phyloP scores from a whole-genome alignment of 768 basidiomycete genomes.

The Calocybe gangraenosa region DNA sequence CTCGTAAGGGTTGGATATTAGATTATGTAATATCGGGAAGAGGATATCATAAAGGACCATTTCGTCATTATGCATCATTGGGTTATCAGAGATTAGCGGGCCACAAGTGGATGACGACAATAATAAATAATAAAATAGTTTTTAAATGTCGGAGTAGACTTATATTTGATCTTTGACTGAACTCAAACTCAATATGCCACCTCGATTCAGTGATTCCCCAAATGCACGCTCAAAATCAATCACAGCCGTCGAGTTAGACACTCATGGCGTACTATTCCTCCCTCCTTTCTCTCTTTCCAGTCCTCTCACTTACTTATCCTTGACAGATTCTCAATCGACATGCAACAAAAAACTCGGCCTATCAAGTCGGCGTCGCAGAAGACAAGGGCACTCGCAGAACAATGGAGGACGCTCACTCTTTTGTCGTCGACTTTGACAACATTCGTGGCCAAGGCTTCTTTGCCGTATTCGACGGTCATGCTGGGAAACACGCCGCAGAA shows the following conservation, averaged over 20 bases:
- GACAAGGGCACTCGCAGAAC: conserved; percentile 87
- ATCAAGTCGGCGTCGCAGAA: conserved; percentile 71
- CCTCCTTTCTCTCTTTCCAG: background rate
- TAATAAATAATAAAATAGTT: too few relatives aligned
- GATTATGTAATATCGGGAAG: too few relatives aligned
- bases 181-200: conserved; percentile 27
- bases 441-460: conserved; percentile 97
- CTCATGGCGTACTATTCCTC: conserved; percentile 53
- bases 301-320: background rate
- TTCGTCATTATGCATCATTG: too few relatives aligned
- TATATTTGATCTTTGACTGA: too few relatives aligned
- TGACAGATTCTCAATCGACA: conserved; percentile 76
- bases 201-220: conserved; percentile 53
- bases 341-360: conserved; percentile 59
- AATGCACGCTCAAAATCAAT: conserved; percentile 83
- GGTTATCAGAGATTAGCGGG: too few relatives aligned
- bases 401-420: conserved; percentile 98
- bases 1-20: too few relatives aligned
- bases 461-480: conserved; percentile 97
- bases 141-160: too few relatives aligned
- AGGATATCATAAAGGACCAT: too few relatives aligned
- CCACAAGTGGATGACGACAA: too few relatives aligned
- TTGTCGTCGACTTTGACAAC: conserved; percentile 89
- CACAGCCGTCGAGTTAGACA: conserved; percentile 73
- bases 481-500: conserved; percentile 97